Conservation (phyloP, 148 eudicot genomes). For the Rhododendron griersonianum region DNA sequence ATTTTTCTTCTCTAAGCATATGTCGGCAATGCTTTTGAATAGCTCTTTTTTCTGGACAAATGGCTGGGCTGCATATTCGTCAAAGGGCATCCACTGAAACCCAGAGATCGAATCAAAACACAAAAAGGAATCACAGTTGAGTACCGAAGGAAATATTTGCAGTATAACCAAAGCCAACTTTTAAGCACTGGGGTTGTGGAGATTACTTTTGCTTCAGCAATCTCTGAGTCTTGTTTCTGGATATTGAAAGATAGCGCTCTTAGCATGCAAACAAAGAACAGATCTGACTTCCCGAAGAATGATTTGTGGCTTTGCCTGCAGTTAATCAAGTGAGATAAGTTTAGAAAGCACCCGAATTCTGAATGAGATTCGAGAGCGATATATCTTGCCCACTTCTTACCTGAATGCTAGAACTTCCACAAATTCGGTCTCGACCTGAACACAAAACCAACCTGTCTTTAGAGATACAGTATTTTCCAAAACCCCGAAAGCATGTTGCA, state of each 20-base stretch:
- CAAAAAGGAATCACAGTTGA: background rate
- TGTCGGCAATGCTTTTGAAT: background rate
- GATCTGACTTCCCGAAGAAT: constrained; percentile 66
- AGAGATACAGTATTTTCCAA: background rate
- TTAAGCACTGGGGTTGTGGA: background rate
- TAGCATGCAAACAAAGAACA: constrained; percentile 59
- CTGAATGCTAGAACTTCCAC: constrained; percentile 66
- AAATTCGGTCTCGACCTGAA: constrained; percentile 64
- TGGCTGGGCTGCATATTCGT: background rate
- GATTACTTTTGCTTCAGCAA: constrained; percentile 63
- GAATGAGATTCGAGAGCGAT: background rate
- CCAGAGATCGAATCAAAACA: background rate
- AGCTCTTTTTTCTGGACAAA: background rate
- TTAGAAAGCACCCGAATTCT: background rate
- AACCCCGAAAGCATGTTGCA: background rate
- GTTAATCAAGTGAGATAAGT: background rate
- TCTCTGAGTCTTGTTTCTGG: constrained; percentile 53
- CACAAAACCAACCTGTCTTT: background rate
- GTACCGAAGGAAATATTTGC: background rate
- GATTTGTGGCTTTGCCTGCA: constrained; percentile 66
- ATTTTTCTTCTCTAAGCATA: background rate
- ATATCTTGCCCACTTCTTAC: constrained; percentile 16
- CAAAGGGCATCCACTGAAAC: constrained; percentile 1
- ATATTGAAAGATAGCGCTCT: constrained; percentile 52
- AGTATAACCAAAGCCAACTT: background rate